Evolutionary conservation across 179 eudicot genomes (phyloP), one percentile per base, ranked within the genome.

Genomic region (Vitellaria paradoxa): DNA sequence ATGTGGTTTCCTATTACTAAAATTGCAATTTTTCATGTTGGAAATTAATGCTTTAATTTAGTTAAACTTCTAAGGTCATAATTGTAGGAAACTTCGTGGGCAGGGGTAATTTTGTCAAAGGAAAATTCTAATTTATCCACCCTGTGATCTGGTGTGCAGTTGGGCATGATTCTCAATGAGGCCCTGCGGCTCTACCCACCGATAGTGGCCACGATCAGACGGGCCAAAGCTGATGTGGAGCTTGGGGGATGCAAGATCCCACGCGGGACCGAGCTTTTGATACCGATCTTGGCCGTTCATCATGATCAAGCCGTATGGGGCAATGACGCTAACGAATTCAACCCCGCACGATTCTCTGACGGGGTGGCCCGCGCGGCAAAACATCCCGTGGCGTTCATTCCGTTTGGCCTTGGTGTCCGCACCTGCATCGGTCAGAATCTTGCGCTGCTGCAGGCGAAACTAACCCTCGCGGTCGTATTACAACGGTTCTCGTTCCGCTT

Each of bases 331-430:
- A 81, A 90, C 45, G 97, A 89, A 13, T 93, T 93, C 66, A 92
- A 92, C 79, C 98, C 98, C 0, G 56, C 78, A 26, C 84, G 98
- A 56, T 93, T 93, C 46, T 75, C 87, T 0, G 86, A 92, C 6
- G 98, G 98, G 21, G 97, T 90, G 71, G 90, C 97, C 9, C 87
- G 93, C 0, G 97, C 98, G 0, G 93, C 92, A 26, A 93, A 88
- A 47, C 92, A 90, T 76, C 98, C 98, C 0, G 83, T 87, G 20
- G 92, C 91, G 0, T 89, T 90, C 85, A 85, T 93, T 9, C 97
- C 98, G 0, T 93, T 93, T 15, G 97, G 98, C 2, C 87, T 92
- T 10, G 98, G 98, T 15, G 75, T 83, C 24, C 92, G 98, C 10
- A 88, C 91, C 6, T 93, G 98, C 74, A 82, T 92, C 1, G 98